A percentile compares a stretch with the other conserved stretches of the same genome.
Evolutionary conservation across 1,139 yeast genomes (phyloP).

Genomic region (Candida sojae): DNA sequence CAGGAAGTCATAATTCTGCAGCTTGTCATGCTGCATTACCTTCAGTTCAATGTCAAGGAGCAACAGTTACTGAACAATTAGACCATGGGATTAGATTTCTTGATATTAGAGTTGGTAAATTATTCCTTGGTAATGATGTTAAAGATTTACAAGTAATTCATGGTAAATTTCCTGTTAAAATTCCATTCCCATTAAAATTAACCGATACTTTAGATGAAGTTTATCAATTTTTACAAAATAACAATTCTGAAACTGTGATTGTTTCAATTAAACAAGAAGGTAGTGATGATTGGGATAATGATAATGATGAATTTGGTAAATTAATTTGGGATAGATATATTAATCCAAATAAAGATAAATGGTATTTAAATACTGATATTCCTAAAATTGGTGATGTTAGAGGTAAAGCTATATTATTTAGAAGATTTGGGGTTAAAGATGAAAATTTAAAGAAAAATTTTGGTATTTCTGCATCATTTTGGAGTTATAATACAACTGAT

Average conservation of each 20-base stretch:
- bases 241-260: conserved; percentile 62
- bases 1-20: conserved; percentile 82
- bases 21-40: conserved; percentile 77
- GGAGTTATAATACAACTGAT: conserved; percentile 67
- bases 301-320: conserved; percentile 65
- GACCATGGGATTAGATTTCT: conserved; percentile 72
- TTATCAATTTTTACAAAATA: conserved; percentile 53
- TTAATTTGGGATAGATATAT: conserved; percentile 64
- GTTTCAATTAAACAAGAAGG: conserved; percentile 81
- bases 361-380: conserved; percentile 60
- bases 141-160: conserved; percentile 65
- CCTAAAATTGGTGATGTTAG: conserved; percentile 65
- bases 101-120: conserved; percentile 67
- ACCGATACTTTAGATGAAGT: conserved; percentile 53
- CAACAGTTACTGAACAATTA: conserved; percentile 60
- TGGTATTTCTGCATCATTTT: conserved; percentile 70
- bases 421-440: conserved; percentile 67
- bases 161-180: conserved; percentile 73
- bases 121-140: conserved; percentile 47
- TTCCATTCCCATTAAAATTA: conserved; percentile 59
- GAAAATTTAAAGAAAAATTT: conserved; percentile 43
- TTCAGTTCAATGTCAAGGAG: conserved; percentile 78
- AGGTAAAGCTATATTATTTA: conserved; percentile 66
- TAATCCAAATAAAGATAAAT: conserved; percentile 49
- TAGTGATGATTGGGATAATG: conserved; percentile 61